Conservation (phyloP, 768 basidiomycete genomes). For the Boletus sensibilis region DNA sequence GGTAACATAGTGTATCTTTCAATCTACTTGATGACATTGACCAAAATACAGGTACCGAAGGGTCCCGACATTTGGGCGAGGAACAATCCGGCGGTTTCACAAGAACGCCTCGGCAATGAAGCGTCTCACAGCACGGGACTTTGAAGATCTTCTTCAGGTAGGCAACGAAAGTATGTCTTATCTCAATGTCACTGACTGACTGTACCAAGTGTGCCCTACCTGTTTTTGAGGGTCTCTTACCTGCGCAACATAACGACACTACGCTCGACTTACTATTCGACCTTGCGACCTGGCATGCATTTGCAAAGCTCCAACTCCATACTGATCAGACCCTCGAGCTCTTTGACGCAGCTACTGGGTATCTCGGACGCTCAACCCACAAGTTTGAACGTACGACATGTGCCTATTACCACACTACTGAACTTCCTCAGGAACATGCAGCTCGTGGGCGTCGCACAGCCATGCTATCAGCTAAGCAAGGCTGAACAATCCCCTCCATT, state of each 20-base stretch:
- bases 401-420: conserved; percentile 20
- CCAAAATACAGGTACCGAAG: conserved; percentile 26
- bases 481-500: background rate
- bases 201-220: conserved; percentile 13
- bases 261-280: conserved; percentile 17
- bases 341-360: conserved; percentile 4
- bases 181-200: too few relatives aligned
- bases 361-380: conserved; percentile 16
- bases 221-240: conserved; percentile 13
- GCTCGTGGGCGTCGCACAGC: background rate
- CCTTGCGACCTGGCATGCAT: conserved; percentile 20
- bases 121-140: conserved; percentile 37
- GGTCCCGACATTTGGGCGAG: conserved; percentile 34
- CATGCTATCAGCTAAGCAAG: background rate
- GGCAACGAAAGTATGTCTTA: too few relatives aligned
- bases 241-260: conserved; percentile 5
- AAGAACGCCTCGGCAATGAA: conserved; percentile 37
- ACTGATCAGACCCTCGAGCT: conserved; percentile 10
- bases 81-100: conserved; percentile 32
- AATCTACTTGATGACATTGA: too few relatives aligned
- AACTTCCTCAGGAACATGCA: conserved; percentile 14
- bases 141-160: conserved; percentile 39
- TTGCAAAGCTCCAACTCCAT: conserved; percentile 15
- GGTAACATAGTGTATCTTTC: conserved; percentile 13
- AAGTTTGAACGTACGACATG: conserved; percentile 26